Percentiles rank a stretch among this genome's conserved stretches.
These are phyloP conservation scores for Trichosporon sp. DNA, from an alignment of 1,284 basidiomycete genomes.

Conservation along the genomic window DNA sequence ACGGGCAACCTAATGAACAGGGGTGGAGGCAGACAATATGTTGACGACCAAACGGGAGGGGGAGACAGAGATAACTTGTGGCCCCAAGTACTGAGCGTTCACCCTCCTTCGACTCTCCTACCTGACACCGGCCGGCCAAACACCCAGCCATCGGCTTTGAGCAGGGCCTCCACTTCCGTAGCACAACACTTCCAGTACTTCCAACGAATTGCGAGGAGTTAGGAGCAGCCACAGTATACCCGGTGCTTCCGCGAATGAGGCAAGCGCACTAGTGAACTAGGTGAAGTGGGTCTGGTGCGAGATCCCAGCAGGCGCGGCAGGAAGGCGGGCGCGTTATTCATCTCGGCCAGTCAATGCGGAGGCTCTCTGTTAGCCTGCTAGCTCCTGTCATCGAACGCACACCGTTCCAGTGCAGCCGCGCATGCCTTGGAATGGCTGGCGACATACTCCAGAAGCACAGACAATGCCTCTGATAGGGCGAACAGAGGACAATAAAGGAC, in stretches of 20 bases:
- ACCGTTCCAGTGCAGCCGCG: neutral
- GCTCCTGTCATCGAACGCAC: neutral
- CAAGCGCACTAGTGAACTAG: neutral
- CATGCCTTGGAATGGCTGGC: neutral
- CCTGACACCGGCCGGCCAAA: neutral
- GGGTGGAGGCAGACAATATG: neutral
- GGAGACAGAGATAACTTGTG: neutral
- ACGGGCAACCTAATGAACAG: neutral
- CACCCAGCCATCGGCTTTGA: neutral
- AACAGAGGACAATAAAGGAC: neutral
- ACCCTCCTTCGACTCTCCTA: neutral
- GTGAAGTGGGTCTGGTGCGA: neutral
- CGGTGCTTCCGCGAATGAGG: neutral
- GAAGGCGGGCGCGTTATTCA: neutral
- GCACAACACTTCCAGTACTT: neutral
- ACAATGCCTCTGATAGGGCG: neutral
- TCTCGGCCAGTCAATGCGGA: neutral
- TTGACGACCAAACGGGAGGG: neutral
- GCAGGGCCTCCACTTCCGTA: neutral
- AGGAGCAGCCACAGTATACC: too few species aligned
- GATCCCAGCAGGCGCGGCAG: too few species aligned
- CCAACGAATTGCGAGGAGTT: neutral
- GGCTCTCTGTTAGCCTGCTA: too few species aligned
- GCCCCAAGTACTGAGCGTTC: neutral
- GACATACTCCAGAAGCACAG: neutral